phyloP scores from a whole-genome alignment of 495 filamentous ascomycete species.

The Rostrohypoxylon terebratum region DNA sequence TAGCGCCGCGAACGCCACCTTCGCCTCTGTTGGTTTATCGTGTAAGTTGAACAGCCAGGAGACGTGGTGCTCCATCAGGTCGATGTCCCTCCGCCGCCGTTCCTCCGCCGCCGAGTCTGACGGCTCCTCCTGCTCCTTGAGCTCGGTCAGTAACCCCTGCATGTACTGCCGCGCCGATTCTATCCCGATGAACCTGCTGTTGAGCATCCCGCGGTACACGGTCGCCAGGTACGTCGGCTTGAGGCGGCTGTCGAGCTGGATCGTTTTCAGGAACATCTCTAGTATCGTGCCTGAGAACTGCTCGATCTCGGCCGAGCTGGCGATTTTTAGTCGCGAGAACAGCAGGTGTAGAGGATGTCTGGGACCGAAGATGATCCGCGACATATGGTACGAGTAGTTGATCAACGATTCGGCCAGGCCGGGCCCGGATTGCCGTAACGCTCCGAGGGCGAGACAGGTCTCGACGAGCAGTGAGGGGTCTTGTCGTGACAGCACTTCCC shows the following conservation, averaged over 20 bases:
- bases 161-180: slow-evolving; percentile 20
- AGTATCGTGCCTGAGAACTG: slow-evolving; percentile 21
- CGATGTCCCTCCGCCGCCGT: slow-evolving; percentile 12
- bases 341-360: slow-evolving; percentile 40
- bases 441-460: slow-evolving; percentile 34
- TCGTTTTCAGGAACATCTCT: slow-evolving; percentile 19
- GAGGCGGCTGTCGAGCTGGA: slow-evolving; percentile 27
- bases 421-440: slow-evolving; percentile 26
- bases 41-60: slow-evolving; percentile 30
- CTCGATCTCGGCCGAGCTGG: slow-evolving; percentile 14
- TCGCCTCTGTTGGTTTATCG: slow-evolving; percentile 32
- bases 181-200: slow-evolving; percentile 35
- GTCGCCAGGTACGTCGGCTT: slow-evolving; percentile 41
- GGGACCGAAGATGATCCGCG: slow-evolving; percentile 36
- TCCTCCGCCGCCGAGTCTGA: background rate
- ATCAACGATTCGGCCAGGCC: slow-evolving; percentile 36
- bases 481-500: slow-evolving; percentile 28
- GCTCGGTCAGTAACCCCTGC: slow-evolving; percentile 21
- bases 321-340: slow-evolving; percentile 14
- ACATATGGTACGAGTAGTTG: slow-evolving; percentile 30
- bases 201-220: slow-evolving; percentile 42
- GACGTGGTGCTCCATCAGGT: slow-evolving; percentile 26
- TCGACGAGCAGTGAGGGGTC: slow-evolving; percentile 41
- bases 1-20: slow-evolving; percentile 11
- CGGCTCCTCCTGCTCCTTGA: slow-evolving; percentile 3